Percentiles rank a stretch among this genome's conserved stretches.
phyloP scores from a whole-genome alignment of 1,139 yeast species.

The Yamadazyma dendronema region DNA sequence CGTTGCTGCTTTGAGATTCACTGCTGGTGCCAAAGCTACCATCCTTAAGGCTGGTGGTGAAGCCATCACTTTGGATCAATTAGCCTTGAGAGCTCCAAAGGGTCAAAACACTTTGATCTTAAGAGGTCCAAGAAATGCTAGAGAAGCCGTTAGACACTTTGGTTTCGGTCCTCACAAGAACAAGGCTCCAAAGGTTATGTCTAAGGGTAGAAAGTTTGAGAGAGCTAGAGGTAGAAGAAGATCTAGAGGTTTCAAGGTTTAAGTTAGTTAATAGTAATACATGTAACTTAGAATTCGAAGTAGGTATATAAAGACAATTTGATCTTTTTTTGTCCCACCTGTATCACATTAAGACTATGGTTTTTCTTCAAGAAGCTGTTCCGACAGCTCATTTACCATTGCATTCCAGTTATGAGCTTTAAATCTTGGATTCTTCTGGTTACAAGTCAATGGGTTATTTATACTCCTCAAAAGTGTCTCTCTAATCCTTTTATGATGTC shows the following conservation, averaged over 20 bases:
- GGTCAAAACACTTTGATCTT: constrained; percentile 97
- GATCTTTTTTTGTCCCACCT: no score
- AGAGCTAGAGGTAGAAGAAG: constrained; percentile 99
- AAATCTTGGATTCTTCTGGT: no score
- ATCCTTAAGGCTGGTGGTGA: constrained; percentile 99
- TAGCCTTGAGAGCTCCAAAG: constrained; percentile 98
- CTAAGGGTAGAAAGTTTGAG: constrained; percentile 99
- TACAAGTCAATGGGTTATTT: no score
- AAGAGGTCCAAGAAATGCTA: constrained; percentile 98
- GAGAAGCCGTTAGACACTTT: constrained; percentile 99
- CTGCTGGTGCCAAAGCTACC: constrained; percentile 98
- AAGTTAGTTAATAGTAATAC: constrained; percentile 41
- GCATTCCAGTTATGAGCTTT: no score
- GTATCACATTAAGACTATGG: no score
- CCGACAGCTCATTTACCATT: no score
- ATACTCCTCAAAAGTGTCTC: no score
- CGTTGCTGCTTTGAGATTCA: constrained; percentile 98
- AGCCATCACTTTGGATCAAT: constrained; percentile 98
- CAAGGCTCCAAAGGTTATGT: constrained; percentile 98
- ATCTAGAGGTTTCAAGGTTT: constrained; percentile 99
- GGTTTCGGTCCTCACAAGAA: constrained; percentile 99
- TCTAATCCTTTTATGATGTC: no score
- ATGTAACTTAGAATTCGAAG: constrained; percentile 23
- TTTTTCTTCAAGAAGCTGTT: no score
- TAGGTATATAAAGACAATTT: constrained; percentile 26